Percentiles rank a stretch among this genome's conserved stretches.
Evolutionary conservation across 768 basidiomycete genomes (phyloP).

Genomic region (Pleurotus tuber-regium): DNA sequence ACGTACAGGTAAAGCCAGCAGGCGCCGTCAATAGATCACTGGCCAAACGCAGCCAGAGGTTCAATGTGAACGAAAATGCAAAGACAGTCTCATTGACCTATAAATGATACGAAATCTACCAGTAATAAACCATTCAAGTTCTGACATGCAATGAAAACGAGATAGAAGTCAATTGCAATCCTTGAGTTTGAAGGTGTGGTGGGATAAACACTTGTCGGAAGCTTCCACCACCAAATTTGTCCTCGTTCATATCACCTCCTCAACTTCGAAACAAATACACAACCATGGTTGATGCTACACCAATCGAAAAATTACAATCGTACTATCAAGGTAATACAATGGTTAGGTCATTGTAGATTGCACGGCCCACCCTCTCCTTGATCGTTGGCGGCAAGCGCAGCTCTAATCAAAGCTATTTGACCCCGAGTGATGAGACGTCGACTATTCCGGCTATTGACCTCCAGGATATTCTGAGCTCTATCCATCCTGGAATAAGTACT

Average conservation of each 20-base stretch:
- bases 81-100: slow-evolving; percentile 15
- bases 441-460: slow-evolving; percentile 37
- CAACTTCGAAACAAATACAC: not conserved
- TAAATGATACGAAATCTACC: not conserved
- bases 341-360: not conserved
- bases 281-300: not conserved
- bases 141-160: not conserved
- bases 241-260: slow-evolving; percentile 7
- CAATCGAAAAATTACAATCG: not conserved
- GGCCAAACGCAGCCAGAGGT: slow-evolving; percentile 15
- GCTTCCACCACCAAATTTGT: slow-evolving; percentile 9
- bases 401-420: slow-evolving; percentile 7
- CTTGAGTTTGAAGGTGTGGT: not conserved
- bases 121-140: not conserved
- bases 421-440: not conserved
- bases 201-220: slow-evolving; percentile 3
- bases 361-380: not conserved
- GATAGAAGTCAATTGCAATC: not conserved
- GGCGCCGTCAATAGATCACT: not conserved
- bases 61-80: slow-evolving; percentile 22
- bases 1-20: not conserved
- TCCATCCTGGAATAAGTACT: slow-evolving; percentile 55
- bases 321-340: not conserved
- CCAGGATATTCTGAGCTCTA: slow-evolving; percentile 53
- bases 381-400: not conserved